These are phyloP conservation scores for Penicillium sp. DNA, from an alignment of 2,329 filamentous ascomycete species.

Conservation along the genomic window DNA sequence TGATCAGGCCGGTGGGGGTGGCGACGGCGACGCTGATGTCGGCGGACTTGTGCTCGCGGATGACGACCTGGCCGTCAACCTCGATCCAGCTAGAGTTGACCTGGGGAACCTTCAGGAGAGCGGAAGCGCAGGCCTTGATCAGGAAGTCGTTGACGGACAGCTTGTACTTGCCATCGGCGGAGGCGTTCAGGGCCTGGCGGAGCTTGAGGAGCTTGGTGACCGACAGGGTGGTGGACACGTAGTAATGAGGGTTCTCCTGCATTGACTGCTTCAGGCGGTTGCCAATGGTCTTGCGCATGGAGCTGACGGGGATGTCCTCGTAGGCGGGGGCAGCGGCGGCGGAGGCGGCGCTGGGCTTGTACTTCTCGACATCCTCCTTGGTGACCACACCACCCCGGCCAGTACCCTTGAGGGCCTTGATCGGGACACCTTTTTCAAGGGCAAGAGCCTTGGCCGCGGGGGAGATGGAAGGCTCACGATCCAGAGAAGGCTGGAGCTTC, in stretches of 20 bases:
- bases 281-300: constrained; percentile 99
- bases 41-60: constrained; percentile 89
- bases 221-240: constrained; percentile 85
- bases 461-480: constrained; percentile 73
- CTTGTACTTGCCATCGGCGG: constrained; percentile 92
- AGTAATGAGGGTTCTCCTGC: constrained; percentile 97
- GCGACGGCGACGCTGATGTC: constrained; percentile 96
- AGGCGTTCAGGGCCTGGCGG: constrained; percentile 85
- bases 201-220: constrained; percentile 96
- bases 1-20: constrained; percentile 91
- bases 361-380: constrained; percentile 91
- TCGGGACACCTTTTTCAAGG: constrained; percentile 75
- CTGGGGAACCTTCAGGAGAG: constrained; percentile 87
- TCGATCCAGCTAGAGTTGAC: constrained; percentile 93
- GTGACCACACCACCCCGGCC: constrained; percentile 85
- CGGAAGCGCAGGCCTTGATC: constrained; percentile 89
- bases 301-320: constrained; percentile 78
- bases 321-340: constrained; percentile 64
- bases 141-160: constrained; percentile 99
- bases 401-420: constrained; percentile 80
- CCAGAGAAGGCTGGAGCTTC: constrained; percentile 77
- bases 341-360: constrained; percentile 55
- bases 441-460: constrained; percentile 78
- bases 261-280: constrained; percentile 83
- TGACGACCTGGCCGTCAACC: constrained; percentile 71